Base-by-base conservation (phyloP, 2,329 filamentous ascomycete genomes). In the Phaeomoniella chlamydospora region DNA sequence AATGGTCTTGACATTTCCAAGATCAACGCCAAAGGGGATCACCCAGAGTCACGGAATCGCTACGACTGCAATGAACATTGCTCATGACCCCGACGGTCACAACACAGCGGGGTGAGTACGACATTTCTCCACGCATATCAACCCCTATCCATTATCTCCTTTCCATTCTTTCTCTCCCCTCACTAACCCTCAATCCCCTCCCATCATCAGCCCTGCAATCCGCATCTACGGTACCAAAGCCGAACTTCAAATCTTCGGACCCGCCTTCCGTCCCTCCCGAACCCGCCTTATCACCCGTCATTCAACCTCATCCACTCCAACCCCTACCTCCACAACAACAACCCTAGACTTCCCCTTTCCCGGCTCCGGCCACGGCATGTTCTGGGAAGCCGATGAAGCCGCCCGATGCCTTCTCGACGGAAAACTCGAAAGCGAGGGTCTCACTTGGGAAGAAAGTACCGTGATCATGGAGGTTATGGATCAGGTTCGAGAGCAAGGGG, bases 381-480 rank as follows among this genome's bases (percentile, higher is more conserved):
- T 84, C 61, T 88, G 79, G 79, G 80, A 87, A 55, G 83, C 83
- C 1, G 82, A 87, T 53, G 82, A 85, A 62, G 79, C 74, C 44
- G 82, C 78, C 17, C 67, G 77, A 32, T 83, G 80, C 45, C 52
- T 93, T 39, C 67, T 79, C 31, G 84, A 90, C 52, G 82, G 84
- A 15, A 75, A 74, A 58, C 70, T 77, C 49, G 78, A 93, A 64
- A 85, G 83, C 52, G 67, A 70, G 33, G 69, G 68, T 10, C 61
- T 90, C 57, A 74, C 77, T 14, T 72, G 74, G 64, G 68, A 73
- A 32, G 86, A 94, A 68, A 88, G 80, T 50, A 65, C 92, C 37
- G 68, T 77, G 34, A 84, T 94, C 43, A 93, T 94, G 85, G 78
- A 87, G 53, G 65, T 71, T 2, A 80, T 81, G 77, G 77, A 82